Base-by-base conservation (phyloP, 2,329 filamentous ascomycete genomes). In the Acephala macrosclerotiorum region DNA sequence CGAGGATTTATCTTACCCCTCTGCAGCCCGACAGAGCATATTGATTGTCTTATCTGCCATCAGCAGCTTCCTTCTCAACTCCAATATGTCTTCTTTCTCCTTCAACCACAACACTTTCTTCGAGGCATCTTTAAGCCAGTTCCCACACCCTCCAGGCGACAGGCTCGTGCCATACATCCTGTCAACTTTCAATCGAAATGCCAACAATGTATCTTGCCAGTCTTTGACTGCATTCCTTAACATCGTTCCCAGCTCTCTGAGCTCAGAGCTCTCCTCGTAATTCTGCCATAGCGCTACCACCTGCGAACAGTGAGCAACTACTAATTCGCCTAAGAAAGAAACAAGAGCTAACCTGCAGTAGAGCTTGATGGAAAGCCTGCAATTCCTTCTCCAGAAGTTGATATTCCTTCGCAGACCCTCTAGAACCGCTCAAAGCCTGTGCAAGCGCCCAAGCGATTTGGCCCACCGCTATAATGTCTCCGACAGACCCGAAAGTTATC, bases 341-440 rank as follows among this genome's bases (percentile, higher is more conserved):
- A 6, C 14, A n/a, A n/a, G n/a, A n/a, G 18, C 40, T 6, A 42
- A 61, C 61, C 49, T 66, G 56, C 38, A 64, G 58, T n/a, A 66
- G 40, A 12, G 57, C 61, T 53, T 38, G 61, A 33, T 61, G 25
- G 56, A 64, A 66, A 2, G 61, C 45, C 36, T 53, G 22, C 35
- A 64, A 47, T 35, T 64, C 65, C 51, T 61, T 64, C 16, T 61
- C 53, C 12, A 66, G 57, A 20, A 22, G 40, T 55, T 64, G 65
- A n/a, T 61, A 64, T 35, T 66, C 65, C 25, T 61, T 61, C 42
- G 65, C 60, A 51, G 65, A 66, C 11, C 65, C 61, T 55, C 55
- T 55, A 2, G 59, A 38, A 14, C 11, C 20, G 20, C n/a, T 60
- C 45, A 65, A 47, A 7, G 63, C 57, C 36, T 57, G 29, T n/a